A percentile compares a stretch with the other conserved stretches of the same genome.
phyloP scores from a whole-genome alignment of 169 alveolate species.

The Plasmodium ovale region DNA sequence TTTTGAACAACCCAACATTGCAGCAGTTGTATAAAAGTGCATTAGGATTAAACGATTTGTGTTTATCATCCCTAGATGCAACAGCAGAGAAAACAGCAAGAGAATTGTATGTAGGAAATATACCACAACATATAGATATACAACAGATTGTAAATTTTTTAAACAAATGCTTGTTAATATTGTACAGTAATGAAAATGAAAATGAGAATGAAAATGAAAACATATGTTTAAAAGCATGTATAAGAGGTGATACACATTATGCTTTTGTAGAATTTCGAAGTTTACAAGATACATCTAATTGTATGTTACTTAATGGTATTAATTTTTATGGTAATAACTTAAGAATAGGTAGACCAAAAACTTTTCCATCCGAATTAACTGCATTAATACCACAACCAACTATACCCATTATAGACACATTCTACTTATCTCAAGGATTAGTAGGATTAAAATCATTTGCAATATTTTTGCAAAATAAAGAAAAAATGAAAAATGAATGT shows the following conservation, averaged over 20 bases:
- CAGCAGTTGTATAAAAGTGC: constrained; percentile 35
- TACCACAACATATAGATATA: constrained; percentile 84
- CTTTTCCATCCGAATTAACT: constrained; percentile 77
- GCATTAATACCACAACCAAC: constrained; percentile 80
- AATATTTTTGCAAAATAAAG: constrained; percentile 47
- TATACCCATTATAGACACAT: constrained; percentile 34
- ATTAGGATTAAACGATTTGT: constrained; percentile 11
- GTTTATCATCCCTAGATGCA: constrained; percentile 41
- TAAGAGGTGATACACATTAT: constrained; percentile 94
- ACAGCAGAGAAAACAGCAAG: constrained; percentile 82
- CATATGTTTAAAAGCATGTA: constrained; percentile 92
- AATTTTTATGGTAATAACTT: constrained; percentile 76
- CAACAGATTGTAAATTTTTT: constrained; percentile 85
- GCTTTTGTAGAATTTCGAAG: constrained; percentile 96
- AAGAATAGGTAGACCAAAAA: constrained; percentile 85
- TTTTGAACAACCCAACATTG: constrained; percentile 29
- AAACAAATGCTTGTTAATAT: constrained; percentile 81
- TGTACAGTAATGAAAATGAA: constrained; percentile 83
- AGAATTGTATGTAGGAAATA: constrained; percentile 88
- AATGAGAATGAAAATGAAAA: constrained; percentile 27
- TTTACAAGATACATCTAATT: constrained; percentile 92
- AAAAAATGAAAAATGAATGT: constrained; percentile 73
- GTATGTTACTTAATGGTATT: constrained; percentile 83
- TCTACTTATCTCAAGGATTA: constrained; percentile 66
- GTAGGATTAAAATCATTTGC: constrained; percentile 56